Evolutionary conservation across 352 stramenopile genomes (phyloP).

Genomic region (Thraustochytrium striatum): DNA sequence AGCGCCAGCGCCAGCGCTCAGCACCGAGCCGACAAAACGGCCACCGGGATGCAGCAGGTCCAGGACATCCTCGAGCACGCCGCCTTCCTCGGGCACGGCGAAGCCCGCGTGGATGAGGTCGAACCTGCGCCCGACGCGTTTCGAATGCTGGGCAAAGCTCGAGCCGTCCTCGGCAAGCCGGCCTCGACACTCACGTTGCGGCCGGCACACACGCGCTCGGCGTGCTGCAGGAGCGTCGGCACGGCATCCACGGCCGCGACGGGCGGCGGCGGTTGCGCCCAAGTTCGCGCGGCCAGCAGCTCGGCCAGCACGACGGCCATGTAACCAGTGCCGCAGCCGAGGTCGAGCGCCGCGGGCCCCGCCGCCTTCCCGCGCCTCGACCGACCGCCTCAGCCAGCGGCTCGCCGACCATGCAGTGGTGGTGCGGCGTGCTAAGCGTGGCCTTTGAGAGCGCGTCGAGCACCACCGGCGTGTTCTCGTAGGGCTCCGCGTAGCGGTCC

Average conservation of each 20-base stretch:
- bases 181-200: neutral
- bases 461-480: conserved; percentile 15
- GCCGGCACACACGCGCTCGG: neutral
- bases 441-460: conserved; percentile 1
- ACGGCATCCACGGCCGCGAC: conserved; percentile 12
- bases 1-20: neutral
- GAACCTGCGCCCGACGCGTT: no score
- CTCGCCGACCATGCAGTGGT: conserved; percentile 37
- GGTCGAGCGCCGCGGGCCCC: conserved; percentile 59
- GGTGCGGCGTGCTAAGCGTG: conserved; percentile 24
- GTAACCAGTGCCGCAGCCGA: conserved; percentile 73
- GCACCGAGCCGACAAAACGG: conserved; percentile 17
- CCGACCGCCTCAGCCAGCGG: neutral
- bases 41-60: neutral
- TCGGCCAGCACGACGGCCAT: conserved; percentile 71
- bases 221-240: conserved; percentile 4
- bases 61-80: neutral
- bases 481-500: conserved; percentile 31
- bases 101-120: conserved; percentile 35
- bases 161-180: neutral
- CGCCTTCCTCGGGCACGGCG: neutral
- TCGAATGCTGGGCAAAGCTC: neutral
- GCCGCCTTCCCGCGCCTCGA: neutral
- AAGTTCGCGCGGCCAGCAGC: neutral
- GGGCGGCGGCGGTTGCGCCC: neutral